These are phyloP conservation scores for Annulohypoxylon maeteangense DNA, from an alignment of 495 filamentous ascomycete genomes.

Conservation along the genomic window DNA sequence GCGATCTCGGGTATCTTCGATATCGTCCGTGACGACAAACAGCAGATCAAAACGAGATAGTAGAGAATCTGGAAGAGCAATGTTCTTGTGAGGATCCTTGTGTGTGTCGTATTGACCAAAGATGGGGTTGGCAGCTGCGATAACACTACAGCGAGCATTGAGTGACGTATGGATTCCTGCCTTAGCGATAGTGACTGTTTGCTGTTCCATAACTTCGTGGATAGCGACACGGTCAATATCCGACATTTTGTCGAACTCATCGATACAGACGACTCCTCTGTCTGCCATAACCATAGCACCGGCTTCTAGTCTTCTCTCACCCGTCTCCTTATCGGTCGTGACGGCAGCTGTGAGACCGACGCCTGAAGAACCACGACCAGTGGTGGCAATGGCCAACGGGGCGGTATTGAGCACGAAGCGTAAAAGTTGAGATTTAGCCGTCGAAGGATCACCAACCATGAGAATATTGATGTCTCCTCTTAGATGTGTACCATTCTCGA, in stretches of 20 bases:
- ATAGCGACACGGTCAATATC: constrained; percentile 98
- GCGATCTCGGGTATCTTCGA: constrained; percentile 90
- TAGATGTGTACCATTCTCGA: constrained; percentile 97
- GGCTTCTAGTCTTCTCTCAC: constrained; percentile 92
- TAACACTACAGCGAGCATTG: constrained; percentile 95
- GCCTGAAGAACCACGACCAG: constrained; percentile 95
- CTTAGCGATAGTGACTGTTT: constrained; percentile 99
- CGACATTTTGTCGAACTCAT: constrained; percentile 99
- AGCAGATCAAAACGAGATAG: constrained; percentile 99
- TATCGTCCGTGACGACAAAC: constrained; percentile 98
- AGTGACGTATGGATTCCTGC: constrained; percentile 98
- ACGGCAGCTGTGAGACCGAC: constrained; percentile 98
- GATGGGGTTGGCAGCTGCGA: constrained; percentile 96
- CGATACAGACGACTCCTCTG: constrained; percentile 97
- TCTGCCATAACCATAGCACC: constrained; percentile 99
- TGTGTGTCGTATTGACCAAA: constrained; percentile 98
- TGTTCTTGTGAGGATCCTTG: constrained; percentile 98
- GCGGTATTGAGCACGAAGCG: constrained; percentile 98
- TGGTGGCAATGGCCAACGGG: constrained; percentile 95
- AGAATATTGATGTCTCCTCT: constrained; percentile 99
- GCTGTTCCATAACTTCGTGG: constrained; percentile 99
- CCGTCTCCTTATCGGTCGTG: constrained; percentile 96
- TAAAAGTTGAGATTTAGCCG: constrained; percentile 96
- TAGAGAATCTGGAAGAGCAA: constrained; percentile 95
- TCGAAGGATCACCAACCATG: constrained; percentile 99